Evolutionary conservation across 805 yeast species (phyloP).

Genomic region (Yamadazyma akitaensis): DNA sequence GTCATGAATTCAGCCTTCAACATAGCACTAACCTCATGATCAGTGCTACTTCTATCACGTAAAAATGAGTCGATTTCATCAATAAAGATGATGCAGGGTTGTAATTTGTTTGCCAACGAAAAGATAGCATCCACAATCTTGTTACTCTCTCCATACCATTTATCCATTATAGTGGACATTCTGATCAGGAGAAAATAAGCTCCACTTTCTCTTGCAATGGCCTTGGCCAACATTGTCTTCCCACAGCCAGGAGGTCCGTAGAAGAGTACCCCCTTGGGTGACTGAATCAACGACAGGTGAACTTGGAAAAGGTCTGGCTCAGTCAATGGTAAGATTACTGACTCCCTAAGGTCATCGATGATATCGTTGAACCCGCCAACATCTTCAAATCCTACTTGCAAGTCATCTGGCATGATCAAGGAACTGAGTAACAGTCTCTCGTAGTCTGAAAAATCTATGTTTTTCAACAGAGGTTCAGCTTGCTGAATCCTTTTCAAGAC

Average conservation of each 20-base stretch:
- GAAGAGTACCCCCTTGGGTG: constrained; percentile 90
- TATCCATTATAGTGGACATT: constrained; percentile 93
- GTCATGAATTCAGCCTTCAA: constrained; percentile 97
- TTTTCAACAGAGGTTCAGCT: constrained; percentile 55
- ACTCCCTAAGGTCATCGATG: constrained; percentile 81
- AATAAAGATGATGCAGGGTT: constrained; percentile 92
- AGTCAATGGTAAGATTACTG: constrained; percentile 79
- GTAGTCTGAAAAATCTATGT: constrained; percentile 60
- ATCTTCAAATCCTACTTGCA: constrained; percentile 70
- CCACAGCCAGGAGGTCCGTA: constrained; percentile 99
- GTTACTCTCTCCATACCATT: constrained; percentile 96
- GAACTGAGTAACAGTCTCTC: constrained; percentile 75
- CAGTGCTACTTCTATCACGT: constrained; percentile 77
- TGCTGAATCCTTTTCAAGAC: constrained; percentile 34
- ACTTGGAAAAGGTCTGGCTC: constrained; percentile 71
- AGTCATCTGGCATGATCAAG: constrained; percentile 82
- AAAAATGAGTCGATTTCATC: constrained; percentile 96
- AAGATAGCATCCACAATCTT: constrained; percentile 92
- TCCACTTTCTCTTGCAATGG: constrained; percentile 85
- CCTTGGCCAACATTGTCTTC: constrained; percentile 95
- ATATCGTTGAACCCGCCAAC: constrained; percentile 86
- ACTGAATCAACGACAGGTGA: constrained; percentile 67
- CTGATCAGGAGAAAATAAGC: constrained; percentile 89
- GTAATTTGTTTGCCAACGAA: constrained; percentile 81
- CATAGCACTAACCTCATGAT: constrained; percentile 94